phyloP scores from a whole-genome alignment of 2,329 filamentous ascomycete species.

The Paramyrothecium sp. region DNA sequence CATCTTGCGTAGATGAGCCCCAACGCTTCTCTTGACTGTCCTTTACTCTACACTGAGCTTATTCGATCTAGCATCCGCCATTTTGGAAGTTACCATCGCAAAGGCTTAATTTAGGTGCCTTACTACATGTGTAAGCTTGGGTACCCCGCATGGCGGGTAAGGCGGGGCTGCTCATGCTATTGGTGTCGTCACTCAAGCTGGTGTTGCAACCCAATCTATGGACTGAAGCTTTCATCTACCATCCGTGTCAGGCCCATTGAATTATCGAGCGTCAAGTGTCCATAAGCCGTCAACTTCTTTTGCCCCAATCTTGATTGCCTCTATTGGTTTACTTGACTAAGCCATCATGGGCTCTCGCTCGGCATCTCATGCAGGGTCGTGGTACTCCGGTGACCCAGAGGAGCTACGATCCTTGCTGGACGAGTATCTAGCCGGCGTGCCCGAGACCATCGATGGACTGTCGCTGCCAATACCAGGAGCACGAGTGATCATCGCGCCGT shows the following conservation, averaged over 20 bases:
- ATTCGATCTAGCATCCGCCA: too few relatives aligned
- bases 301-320: too few relatives aligned
- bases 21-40: too few relatives aligned
- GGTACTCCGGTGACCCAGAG: slow-evolving; percentile 57
- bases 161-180: not conserved
- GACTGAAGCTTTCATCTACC: not conserved
- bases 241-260: too few relatives aligned
- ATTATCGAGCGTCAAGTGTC: too few relatives aligned
- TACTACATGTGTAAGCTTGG: not conserved
- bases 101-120: too few relatives aligned
- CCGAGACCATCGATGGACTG: slow-evolving; percentile 57
- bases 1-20: too few relatives aligned
- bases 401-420: slow-evolving; percentile 60
- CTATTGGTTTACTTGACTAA: not conserved
- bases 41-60: too few relatives aligned
- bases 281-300: too few relatives aligned
- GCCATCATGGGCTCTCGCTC: slow-evolving; percentile 31
- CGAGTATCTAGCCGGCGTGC: slow-evolving; percentile 66
- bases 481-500: slow-evolving; percentile 91
- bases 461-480: slow-evolving; percentile 70
- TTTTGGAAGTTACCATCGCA: too few relatives aligned
- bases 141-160: slow-evolving; percentile 9
- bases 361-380: slow-evolving; percentile 80
- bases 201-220: not conserved
- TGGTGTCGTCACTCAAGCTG: not conserved